phyloP scores from a whole-genome alignment of 208 protist species.

The Trichomonas tenax region DNA sequence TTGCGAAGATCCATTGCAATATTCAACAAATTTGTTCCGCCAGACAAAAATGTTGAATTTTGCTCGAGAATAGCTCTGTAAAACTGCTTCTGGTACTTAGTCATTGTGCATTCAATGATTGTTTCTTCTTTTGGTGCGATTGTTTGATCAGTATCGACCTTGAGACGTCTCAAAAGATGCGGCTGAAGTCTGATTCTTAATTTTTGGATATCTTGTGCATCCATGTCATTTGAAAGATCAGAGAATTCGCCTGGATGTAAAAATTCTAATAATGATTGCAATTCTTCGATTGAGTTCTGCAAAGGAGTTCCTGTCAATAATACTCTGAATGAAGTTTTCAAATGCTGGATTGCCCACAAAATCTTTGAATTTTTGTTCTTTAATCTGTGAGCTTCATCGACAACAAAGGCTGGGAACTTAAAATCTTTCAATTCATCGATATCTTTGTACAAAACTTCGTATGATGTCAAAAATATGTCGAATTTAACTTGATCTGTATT shows the following conservation, averaged over 20 bases:
- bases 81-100: not conserved
- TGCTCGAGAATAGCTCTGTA: not conserved
- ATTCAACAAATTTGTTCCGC: constrained; percentile 12
- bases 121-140: constrained; percentile 31
- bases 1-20: constrained; percentile 40
- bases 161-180: constrained; percentile 37
- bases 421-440: constrained; percentile 33
- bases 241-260: constrained; percentile 75
- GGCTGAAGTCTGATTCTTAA: constrained; percentile 27
- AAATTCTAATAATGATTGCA: constrained; percentile 93
- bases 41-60: not conserved
- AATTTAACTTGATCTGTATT: not conserved
- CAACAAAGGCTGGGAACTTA: constrained; percentile 47
- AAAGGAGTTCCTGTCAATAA: constrained; percentile 87
- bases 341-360: not conserved
- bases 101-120: constrained; percentile 21
- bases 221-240: constrained; percentile 69
- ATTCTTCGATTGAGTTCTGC: constrained; percentile 90
- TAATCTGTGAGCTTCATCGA: constrained; percentile 44
- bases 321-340: constrained; percentile 38
- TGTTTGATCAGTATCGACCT: constrained; percentile 24
- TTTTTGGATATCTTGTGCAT: not conserved
- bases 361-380: constrained; percentile 28
- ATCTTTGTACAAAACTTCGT: constrained; percentile 33
- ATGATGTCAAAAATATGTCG: constrained; percentile 11